Conservation (phyloP, 2,329 filamentous ascomycete species). For the Hypoxylon sp. region DNA sequence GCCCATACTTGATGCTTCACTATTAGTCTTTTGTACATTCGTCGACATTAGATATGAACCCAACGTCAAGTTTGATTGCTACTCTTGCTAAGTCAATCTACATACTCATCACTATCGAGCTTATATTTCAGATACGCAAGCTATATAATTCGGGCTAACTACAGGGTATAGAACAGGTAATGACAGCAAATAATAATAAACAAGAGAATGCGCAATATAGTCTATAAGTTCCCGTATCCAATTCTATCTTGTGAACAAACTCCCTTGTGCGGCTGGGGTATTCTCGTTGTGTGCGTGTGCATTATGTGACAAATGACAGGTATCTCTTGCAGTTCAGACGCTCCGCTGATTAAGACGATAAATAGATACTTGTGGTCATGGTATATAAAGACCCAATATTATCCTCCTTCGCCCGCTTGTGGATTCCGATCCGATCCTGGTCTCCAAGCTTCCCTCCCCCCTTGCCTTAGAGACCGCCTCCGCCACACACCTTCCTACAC, state of each 20-base stretch:
- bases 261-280: not conserved
- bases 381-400: not conserved
- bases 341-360: not conserved
- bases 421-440: not conserved
- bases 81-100: too few species aligned
- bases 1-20: conserved; percentile 6
- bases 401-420: not conserved
- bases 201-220: conserved; percentile 7
- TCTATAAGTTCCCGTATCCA: conserved; percentile 9
- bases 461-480: not conserved
- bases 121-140: not conserved
- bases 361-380: not conserved
- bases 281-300: not conserved
- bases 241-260: conserved; percentile 11
- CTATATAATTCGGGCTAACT: not conserved
- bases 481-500: not conserved
- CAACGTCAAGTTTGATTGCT: too few species aligned
- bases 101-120: not conserved
- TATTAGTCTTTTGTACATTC: not conserved
- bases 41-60: too few species aligned
- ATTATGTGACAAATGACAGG: not conserved
- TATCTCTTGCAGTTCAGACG: not conserved
- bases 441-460: not conserved
- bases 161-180: not conserved
- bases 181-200: not conserved